Conservation (phyloP, 176 grass and related monocot genomes). For the Triticum aestivum region DNA sequence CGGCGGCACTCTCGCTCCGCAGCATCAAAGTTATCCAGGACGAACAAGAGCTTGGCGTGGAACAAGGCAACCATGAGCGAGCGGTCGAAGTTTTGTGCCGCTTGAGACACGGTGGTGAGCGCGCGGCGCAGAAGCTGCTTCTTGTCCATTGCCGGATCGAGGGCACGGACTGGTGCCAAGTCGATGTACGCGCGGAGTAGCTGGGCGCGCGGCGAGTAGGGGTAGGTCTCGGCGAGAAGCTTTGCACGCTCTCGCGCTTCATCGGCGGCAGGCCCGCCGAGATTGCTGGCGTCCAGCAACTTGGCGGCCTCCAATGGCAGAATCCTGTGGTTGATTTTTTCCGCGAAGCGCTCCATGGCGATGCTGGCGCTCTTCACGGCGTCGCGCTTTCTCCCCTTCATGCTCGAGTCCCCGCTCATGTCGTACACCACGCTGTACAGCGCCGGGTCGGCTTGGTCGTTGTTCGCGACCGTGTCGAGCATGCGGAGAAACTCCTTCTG, state of each 20-base stretch:
- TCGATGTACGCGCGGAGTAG: neutral
- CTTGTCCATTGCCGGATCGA: neutral
- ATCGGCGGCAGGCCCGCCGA: neutral
- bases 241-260: neutral
- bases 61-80: slow-evolving; percentile 16
- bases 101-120: neutral
- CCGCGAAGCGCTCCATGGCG: neutral
- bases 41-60: slow-evolving; percentile 6
- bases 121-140: neutral
- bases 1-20: neutral
- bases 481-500: neutral
- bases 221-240: neutral
- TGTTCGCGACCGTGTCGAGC: neutral
- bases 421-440: neutral
- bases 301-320: neutral
- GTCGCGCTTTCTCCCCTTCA: neutral
- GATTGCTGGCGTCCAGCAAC: neutral
- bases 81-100: neutral
- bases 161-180: neutral
- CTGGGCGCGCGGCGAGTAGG: neutral
- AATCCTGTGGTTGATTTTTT: neutral
- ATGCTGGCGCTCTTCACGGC: neutral
- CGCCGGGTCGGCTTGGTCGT: neutral
- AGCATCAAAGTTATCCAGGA: neutral
- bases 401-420: neutral